A percentile compares a stretch with the other conserved stretches of the same genome.
These are phyloP conservation scores for Colletotrichum spaethianum DNA, from an alignment of 2,329 filamentous ascomycete genomes.

Conservation along the genomic window DNA sequence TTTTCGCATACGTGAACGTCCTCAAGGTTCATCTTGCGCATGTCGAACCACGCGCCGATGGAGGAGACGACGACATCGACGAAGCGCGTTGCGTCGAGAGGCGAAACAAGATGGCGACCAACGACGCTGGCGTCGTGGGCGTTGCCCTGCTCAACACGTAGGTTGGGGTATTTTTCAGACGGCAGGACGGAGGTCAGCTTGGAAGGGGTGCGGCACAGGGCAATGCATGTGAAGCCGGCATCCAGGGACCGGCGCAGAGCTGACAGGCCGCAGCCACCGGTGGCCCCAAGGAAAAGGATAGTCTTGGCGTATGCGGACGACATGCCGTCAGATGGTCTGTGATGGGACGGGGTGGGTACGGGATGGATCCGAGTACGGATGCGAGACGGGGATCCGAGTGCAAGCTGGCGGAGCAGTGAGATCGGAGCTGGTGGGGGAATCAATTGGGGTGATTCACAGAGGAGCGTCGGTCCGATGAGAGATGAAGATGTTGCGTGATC, in stretches of 20 bases:
- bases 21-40: slow-evolving; percentile 54
- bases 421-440: background rate
- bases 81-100: slow-evolving; percentile 47
- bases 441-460: background rate
- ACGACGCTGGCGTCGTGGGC: slow-evolving; percentile 59
- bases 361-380: slow-evolving; percentile 36
- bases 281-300: slow-evolving; percentile 68
- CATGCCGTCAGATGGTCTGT: slow-evolving; percentile 11
- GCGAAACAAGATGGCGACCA: slow-evolving; percentile 51
- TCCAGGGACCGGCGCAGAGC: slow-evolving; percentile 61
- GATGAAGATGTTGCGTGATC: background rate
- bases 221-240: slow-evolving; percentile 62
- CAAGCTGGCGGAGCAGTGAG: background rate
- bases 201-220: slow-evolving; percentile 64
- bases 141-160: slow-evolving; percentile 63
- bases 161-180: slow-evolving; percentile 49
- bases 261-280: slow-evolving; percentile 63
- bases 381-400: slow-evolving; percentile 19
- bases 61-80: slow-evolving; percentile 64
- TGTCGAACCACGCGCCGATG: slow-evolving; percentile 57
- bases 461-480: background rate
- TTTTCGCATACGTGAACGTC: slow-evolving; percentile 64
- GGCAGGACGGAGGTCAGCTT: slow-evolving; percentile 60
- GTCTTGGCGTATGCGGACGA: slow-evolving; percentile 55
- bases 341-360: background rate